Base-by-base conservation (phyloP, 176 grass and related monocot species). In the Olyra latifolia region DNA sequence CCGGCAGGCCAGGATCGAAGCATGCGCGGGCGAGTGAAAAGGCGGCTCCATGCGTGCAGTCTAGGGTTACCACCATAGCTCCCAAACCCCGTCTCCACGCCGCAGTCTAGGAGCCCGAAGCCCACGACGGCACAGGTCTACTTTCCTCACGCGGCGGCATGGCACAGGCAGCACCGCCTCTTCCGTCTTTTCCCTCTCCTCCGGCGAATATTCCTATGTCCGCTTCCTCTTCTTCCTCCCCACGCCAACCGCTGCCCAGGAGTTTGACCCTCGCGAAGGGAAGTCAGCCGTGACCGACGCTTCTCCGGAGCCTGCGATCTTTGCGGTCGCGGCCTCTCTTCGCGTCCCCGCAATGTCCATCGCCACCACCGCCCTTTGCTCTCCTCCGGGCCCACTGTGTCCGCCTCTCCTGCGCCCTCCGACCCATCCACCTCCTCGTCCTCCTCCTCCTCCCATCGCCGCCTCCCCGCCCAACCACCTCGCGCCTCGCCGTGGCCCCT, bases 141-240 rank as follows among this genome's bases (percentile, higher is more conserved):
- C n/a, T 66, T 23, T 38, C 7, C 50, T 32, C 8, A 38, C 2
- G 27, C 28, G 46, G n/a, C n/a, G n/a, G 59, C 79, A 38, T 67
- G 66, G 46, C n/a, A 23, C 67, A 75, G 2, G 77, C 61, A 15
- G 72, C 22, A 7, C 82, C 4, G 7, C 12, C 52, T 62, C 42
- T 78, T 63, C 16, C 20, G 63, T 46, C 11, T 3, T 11, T 63
- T n/a, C 48, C 45, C 32, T 35, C 70, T 39, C 70, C 76, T 54
- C 87, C 81, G 82, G 87, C 71, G 87, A 69, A 71, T 89, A 89
- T 75, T 83, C 82, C 49, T 80, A 69, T 24, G 63, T 55, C 17
- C 79, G 40, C 68, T 22, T 25, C 48, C 49, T 77, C 82, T 41
- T 13, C 91, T 84, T 82, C 88, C 84, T 76, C 27, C 44, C 42